Conservation (phyloP, 805 yeast species). For the Kuraishia borneana region DNA sequence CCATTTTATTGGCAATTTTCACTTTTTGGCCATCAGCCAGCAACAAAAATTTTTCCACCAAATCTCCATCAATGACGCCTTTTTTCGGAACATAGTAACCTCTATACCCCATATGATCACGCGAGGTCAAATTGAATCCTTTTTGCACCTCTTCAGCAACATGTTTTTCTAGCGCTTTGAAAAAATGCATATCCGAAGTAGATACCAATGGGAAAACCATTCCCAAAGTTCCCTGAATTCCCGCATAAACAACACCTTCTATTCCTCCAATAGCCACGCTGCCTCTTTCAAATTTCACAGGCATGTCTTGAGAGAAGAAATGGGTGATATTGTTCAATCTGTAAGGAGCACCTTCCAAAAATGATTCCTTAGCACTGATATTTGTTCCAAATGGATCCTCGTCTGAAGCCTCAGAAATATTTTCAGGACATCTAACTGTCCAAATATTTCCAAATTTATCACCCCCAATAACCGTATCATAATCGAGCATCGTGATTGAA, state of each 20-base stretch:
- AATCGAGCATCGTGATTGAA: conserved; percentile 48
- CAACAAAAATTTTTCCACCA: conserved; percentile 46
- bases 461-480: conserved; percentile 69
- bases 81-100: conserved; percentile 76
- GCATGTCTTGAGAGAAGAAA: conserved; percentile 60
- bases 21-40: conserved; percentile 23
- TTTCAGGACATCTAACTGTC: conserved; percentile 49
- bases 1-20: conserved; percentile 28
- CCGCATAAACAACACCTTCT: conserved; percentile 58
- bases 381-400: conserved; percentile 35
- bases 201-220: conserved; percentile 57
- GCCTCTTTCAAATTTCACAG: conserved; percentile 47
- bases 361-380: conserved; percentile 18
- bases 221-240: conserved; percentile 79
- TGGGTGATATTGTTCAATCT: conserved; percentile 44
- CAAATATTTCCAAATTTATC: conserved; percentile 81
- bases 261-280: conserved; percentile 49
- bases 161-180: conserved; percentile 40
- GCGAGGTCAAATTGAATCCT: conserved; percentile 36
- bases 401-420: conserved; percentile 34
- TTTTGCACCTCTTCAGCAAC: conserved; percentile 23
- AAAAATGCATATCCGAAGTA: conserved; percentile 47
- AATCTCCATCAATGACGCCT: conserved; percentile 79
- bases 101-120: conserved; percentile 59
- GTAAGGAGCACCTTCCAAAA: conserved; percentile 39